Percentiles rank a stretch among this genome's conserved stretches.
Conservation (phyloP, 2,329 filamentous ascomycete species). For the Lojkania enalia region DNA sequence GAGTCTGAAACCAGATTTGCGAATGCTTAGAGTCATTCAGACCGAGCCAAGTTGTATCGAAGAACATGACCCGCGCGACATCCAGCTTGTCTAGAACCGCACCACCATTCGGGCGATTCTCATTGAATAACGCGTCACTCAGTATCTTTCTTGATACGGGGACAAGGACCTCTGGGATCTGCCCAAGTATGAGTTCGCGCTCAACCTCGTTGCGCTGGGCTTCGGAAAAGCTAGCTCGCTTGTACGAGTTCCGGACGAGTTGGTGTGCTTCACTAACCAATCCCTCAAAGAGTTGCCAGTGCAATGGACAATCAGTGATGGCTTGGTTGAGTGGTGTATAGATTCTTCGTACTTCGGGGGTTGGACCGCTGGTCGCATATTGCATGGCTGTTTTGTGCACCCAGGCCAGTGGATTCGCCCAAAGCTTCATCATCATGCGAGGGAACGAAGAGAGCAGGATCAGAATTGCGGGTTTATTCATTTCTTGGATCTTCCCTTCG, state of each 20-base stretch:
- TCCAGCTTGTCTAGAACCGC: slow-evolving; percentile 63
- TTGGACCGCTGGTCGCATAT: slow-evolving; percentile 47
- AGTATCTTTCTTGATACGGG: slow-evolving; percentile 55
- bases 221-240: slow-evolving; percentile 48
- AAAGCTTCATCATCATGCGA: slow-evolving; percentile 43
- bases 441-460: slow-evolving; percentile 41
- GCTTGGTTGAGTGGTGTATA: slow-evolving; percentile 45
- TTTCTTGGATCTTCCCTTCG: slow-evolving; percentile 27
- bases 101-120: slow-evolving; percentile 45
- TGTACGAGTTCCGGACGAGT: slow-evolving; percentile 64
- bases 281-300: slow-evolving; percentile 51
- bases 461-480: slow-evolving; percentile 41
- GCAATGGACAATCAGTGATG: slow-evolving; percentile 47
- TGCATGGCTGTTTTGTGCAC: slow-evolving; percentile 29
- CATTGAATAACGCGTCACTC: slow-evolving; percentile 41
- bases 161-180: slow-evolving; percentile 56
- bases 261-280: slow-evolving; percentile 64
- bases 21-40: slow-evolving; percentile 62
- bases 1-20: slow-evolving; percentile 63
- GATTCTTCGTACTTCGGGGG: slow-evolving; percentile 49
- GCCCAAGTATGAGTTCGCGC: slow-evolving; percentile 56
- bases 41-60: slow-evolving; percentile 70
- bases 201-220: slow-evolving; percentile 53
- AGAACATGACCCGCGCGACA: slow-evolving; percentile 70
- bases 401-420: slow-evolving; percentile 38